Evolutionary conservation across 2,329 filamentous ascomycete species (phyloP), one percentile per base, ranked within the genome.

Genomic region (Aspergillus costaricaensis): DNA sequence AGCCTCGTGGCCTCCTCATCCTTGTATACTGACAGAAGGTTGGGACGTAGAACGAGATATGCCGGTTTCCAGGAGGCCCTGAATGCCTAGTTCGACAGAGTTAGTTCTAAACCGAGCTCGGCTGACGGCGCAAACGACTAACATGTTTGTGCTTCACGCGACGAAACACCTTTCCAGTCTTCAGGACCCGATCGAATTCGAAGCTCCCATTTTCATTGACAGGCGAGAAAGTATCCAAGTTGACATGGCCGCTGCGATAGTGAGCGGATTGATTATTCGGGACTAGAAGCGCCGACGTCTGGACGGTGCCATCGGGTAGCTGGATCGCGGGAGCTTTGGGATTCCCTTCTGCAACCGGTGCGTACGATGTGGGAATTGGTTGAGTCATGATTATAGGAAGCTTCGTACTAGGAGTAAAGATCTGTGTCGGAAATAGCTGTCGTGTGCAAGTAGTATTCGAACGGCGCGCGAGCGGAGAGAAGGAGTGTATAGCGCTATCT

Each of bases 191-290:
- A 76, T 99, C 95, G 72, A 96, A 96, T 72, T 95, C 93, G 75
- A 96, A 99, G 76, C 92, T 95, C 64, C 95, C 95, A 76, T 96
- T 93, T 76, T 96, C 89, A 73, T 94, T 96, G 65, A 98, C 92
- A 4, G 92, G 91, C 30, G 91, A 95, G 71, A 92, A 88, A 15
- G 88, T 83, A 65, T 90, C 87, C 47, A 89, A 73, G 25, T 80
- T 81, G 25, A 86, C 76, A 67, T 85, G 82, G 58, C 78, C 77
- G 58, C 70, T 79, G 60, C 78, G 77, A 68, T 68, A 68, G 10
- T 65, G 32, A 15, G 57, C 25, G 43, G 66, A 57, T 12, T 62
- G 58, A 30, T 66, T 65, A 38, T 63, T 61, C 12, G 68, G 69
- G 30, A 65, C 67, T 36, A 68, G 62, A 58, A 67, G 61, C n/a